Base-by-base conservation (phyloP, 352 stramenopile genomes). In the Halophytophthora polymorphica region DNA sequence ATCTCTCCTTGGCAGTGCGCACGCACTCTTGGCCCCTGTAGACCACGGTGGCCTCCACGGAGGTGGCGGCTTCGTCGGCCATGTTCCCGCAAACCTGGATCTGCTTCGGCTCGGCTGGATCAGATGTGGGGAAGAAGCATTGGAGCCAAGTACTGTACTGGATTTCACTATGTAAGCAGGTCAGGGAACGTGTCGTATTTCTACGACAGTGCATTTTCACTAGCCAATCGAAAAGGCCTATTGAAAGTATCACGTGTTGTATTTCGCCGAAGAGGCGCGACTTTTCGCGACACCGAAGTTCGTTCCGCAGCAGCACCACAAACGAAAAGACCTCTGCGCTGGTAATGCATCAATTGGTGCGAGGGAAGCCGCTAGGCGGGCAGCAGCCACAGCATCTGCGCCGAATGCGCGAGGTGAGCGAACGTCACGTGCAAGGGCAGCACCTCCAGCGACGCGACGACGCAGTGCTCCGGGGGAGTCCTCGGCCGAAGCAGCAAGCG, bases 11-110 rank as follows among this genome's bases (percentile, higher is more conserved):
- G 11, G 41, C 37, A 25, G 33, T 47, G 29, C 33, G n/a, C 23
- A 76, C 78, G 62, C 50, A 87, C 79, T 90, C 79, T 38, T 83
- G 53, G 25, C 65, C 58, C 38, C 77, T 39, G 53, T 66, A 88
- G 17, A 90, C 71, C 25, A 88, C 65, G 6, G 66, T 60, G 37
- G 88, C 51, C 35, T 78, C 61, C 42, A 71, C 49, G n/a, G n/a
- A n/a, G 38, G 63, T 63, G 2, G 31, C 18, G 4, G 43, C 29
- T 11, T 4, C 31, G n/a, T 72, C 47, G 45, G 59, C 58, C 11
- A 60, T 54, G 23, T 36, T 51, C 19, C 33, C 25, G 6, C 36
- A 36, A 36, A 36, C 7, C 13, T 36, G 31, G 31, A 36, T 36
- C 31, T 36, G 31, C 13, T 36, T 36, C 7, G 31, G n/a, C n/a